Conservation (phyloP, 1,284 basidiomycete genomes). For the Marasmius oreades region DNA sequence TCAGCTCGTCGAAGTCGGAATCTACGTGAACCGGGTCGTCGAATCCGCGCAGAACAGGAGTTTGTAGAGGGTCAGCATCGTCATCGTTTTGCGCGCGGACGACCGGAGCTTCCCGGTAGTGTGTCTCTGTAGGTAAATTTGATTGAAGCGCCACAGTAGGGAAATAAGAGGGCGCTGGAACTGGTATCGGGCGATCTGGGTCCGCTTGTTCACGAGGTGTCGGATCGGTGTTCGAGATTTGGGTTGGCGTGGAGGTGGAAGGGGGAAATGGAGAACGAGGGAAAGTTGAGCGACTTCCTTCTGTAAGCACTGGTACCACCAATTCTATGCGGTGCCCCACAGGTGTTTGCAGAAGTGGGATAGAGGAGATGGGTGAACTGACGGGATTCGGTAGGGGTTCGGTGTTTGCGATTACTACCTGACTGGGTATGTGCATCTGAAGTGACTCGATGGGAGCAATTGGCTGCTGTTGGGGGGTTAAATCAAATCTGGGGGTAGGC, state of each 20-base stretch:
- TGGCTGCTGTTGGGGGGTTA: background rate
- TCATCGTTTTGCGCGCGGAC: background rate
- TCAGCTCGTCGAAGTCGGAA: conserved; percentile 6
- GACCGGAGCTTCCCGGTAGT: background rate
- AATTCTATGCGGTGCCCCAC: background rate
- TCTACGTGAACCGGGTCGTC: background rate
- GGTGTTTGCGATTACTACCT: background rate
- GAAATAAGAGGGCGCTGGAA: background rate
- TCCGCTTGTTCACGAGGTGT: background rate
- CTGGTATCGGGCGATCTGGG: background rate
- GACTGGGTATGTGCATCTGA: background rate
- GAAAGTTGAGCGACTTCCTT: background rate
- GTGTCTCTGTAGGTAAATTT: no score
- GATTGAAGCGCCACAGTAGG: background rate
- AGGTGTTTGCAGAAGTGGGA: background rate
- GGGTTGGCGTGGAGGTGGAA: background rate
- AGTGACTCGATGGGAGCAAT: background rate
- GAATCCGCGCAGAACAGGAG: background rate
- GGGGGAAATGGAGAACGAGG: background rate
- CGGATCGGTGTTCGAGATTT: background rate
- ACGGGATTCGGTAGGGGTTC: background rate
- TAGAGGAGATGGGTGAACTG: background rate
- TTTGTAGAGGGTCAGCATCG: conserved; percentile 11
- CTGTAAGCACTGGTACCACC: background rate
- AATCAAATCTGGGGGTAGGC: background rate